Percentiles rank a stretch among this genome's conserved stretches.
Conservation (phyloP, 1,284 basidiomycete species). For the Cerrena zonata region DNA sequence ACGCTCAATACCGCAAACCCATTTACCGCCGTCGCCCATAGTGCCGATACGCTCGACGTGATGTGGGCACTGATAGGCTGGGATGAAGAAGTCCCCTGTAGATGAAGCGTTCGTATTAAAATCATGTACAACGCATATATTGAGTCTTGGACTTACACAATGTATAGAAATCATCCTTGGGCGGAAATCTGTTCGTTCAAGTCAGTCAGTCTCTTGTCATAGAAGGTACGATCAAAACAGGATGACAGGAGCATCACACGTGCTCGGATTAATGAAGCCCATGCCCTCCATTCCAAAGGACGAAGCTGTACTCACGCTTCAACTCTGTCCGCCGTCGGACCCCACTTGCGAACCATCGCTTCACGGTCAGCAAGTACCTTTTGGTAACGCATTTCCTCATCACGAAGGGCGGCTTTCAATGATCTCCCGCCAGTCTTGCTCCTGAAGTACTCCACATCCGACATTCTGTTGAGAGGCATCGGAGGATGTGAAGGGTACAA, state of each 20-base stretch:
- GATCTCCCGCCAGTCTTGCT: neutral
- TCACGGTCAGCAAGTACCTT: constrained; percentile 13
- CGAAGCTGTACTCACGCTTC: constrained; percentile 17
- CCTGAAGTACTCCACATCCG: neutral
- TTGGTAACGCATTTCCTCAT: constrained; percentile 18
- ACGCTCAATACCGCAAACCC: constrained; percentile 43
- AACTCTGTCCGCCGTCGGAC: constrained; percentile 17
- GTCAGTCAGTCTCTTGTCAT: neutral
- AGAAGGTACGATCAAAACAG: neutral
- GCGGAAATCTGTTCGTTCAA: constrained; percentile 10
- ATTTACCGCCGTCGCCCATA: constrained; percentile 47
- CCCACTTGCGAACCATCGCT: constrained; percentile 20
- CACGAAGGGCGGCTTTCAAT: constrained; percentile 7
- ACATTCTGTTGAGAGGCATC: neutral
- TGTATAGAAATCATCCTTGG: constrained; percentile 18
- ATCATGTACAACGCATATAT: neutral
- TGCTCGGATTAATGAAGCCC: too few relatives aligned
- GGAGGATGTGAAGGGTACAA: constrained; percentile 2
- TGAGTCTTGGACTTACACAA: constrained; percentile 14
- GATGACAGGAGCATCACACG: too few relatives aligned
- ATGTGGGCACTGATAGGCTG: constrained; percentile 41
- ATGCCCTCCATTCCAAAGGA: too few relatives aligned
- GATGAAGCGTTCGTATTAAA: neutral
- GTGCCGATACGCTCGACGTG: constrained; percentile 38
- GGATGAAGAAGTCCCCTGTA: constrained; percentile 45